Conservation (phyloP, 805 yeast species). For the Candida sakaeoensis region DNA sequence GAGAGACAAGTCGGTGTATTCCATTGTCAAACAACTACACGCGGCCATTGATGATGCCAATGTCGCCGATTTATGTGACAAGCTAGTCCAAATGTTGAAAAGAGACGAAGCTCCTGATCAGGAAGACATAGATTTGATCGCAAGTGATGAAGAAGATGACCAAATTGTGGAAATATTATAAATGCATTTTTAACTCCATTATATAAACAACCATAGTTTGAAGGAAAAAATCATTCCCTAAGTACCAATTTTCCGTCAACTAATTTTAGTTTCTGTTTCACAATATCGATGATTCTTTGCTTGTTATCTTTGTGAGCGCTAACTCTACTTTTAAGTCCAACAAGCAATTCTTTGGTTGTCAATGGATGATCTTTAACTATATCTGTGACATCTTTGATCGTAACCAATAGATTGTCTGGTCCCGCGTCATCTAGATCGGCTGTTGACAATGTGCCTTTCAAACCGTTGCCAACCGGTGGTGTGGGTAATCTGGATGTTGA, state of each 20-base stretch:
- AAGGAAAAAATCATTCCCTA: conserved; percentile 20
- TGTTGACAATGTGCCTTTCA: conserved; percentile 8
- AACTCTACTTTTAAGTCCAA: conserved; percentile 58
- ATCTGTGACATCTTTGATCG: conserved; percentile 67
- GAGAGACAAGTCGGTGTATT: conserved; percentile 80
- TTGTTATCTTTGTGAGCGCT: conserved; percentile 62
- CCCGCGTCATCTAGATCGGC: conserved; percentile 35
- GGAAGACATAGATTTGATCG: conserved; percentile 38
- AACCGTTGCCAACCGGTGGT: conserved; percentile 11
- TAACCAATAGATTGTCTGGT: conserved; percentile 46
- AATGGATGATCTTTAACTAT: conserved; percentile 56
- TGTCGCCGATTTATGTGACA: conserved; percentile 69
- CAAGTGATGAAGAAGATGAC: conserved; percentile 41
- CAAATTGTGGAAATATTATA: conserved; percentile 52
- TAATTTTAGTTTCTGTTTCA: conserved; percentile 54
- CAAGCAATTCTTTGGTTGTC: conserved; percentile 61
- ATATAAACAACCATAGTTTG: too few relatives aligned
- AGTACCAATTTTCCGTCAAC: conserved; percentile 45
- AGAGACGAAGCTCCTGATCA: conserved; percentile 71
- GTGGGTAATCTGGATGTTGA: conserved; percentile 11
- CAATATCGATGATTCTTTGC: conserved; percentile 52
- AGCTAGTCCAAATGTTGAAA: conserved; percentile 86
- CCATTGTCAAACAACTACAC: conserved; percentile 82
- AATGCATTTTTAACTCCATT: too few relatives aligned
- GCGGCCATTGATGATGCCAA: conserved; percentile 42